Percentiles rank a stretch among this genome's conserved stretches.
phyloP scores from a whole-genome alignment of 129 eudicot genomes.

The Flaveria ramosissima region DNA sequence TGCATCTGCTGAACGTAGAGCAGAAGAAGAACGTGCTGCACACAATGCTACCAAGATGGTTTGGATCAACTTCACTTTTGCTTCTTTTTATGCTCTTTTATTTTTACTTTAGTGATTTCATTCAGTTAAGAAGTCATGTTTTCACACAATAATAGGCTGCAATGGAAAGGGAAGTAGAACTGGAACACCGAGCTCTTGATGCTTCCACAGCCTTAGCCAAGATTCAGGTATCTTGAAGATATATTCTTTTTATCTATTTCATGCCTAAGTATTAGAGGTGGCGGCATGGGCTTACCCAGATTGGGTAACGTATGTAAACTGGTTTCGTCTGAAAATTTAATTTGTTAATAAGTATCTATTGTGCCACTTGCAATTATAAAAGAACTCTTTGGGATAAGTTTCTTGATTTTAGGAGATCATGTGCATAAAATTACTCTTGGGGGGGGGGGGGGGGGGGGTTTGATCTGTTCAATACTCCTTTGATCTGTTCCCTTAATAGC shows the following conservation, averaged over 20 bases:
- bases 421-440: background rate
- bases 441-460: background rate
- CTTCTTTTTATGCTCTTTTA: background rate
- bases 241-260: constrained; percentile 6
- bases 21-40: constrained; percentile 98
- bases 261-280: background rate
- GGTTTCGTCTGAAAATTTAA: background rate
- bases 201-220: constrained; percentile 95
- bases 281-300: background rate
- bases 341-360: background rate
- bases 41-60: constrained; percentile 93
- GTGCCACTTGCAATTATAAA: background rate
- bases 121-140: background rate
- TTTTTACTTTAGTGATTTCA: constrained; percentile 8
- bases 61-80: constrained; percentile 1
- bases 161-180: constrained; percentile 96
- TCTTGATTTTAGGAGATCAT: background rate
- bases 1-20: constrained; percentile 82
- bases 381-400: too few relatives aligned
- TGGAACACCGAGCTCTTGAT: constrained; percentile 94
- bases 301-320: background rate
- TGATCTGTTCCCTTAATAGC: background rate
- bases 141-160: constrained; percentile 57
- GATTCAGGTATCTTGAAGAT: constrained; percentile 61
- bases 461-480: background rate